Evolutionary conservation across 108 stramenopile species (phyloP).

Genomic region (Cyclotella cryptica): DNA sequence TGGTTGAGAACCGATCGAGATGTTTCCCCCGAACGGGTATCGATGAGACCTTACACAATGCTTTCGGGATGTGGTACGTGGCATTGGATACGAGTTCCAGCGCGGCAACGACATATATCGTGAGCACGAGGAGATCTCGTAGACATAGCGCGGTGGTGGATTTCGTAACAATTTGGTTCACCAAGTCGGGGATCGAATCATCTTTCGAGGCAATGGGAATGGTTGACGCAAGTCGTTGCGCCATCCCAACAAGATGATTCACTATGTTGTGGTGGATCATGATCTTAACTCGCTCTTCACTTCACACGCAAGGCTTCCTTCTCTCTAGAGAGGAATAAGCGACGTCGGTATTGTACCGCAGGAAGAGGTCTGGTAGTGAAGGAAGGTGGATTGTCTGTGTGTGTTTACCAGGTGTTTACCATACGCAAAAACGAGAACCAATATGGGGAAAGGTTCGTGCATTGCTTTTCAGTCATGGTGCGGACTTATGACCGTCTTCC

Average conservation of each 20-base stretch:
- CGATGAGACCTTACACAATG: slow-evolving; percentile 18
- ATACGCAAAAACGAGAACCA: no score
- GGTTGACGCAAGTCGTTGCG: slow-evolving; percentile 35
- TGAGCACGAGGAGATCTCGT: slow-evolving; percentile 36
- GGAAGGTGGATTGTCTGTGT: no score
- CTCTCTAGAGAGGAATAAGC: no score
- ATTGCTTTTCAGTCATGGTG: no score
- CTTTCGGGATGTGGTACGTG: slow-evolving; percentile 33
- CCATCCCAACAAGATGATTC: slow-evolving; percentile 5
- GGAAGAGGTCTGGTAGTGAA: no score
- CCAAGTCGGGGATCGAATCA: not conserved
- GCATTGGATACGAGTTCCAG: slow-evolving; percentile 37
- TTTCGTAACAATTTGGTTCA: slow-evolving; percentile 8
- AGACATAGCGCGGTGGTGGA: slow-evolving; percentile 21
- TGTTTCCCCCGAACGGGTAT: slow-evolving; percentile 91
- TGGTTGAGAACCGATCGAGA: slow-evolving; percentile 73
- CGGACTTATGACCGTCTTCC: no score
- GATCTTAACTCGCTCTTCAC: no score
- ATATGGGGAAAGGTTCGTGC: no score
- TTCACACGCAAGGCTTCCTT: no score
- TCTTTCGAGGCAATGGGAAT: slow-evolving; percentile 24
- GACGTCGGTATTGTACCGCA: no score
- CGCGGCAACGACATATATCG: slow-evolving; percentile 24
- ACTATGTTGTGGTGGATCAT: not conserved
- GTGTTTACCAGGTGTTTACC: no score